Base-by-base conservation (phyloP, 768 basidiomycete species). In the Dioszegia hungarica region DNA sequence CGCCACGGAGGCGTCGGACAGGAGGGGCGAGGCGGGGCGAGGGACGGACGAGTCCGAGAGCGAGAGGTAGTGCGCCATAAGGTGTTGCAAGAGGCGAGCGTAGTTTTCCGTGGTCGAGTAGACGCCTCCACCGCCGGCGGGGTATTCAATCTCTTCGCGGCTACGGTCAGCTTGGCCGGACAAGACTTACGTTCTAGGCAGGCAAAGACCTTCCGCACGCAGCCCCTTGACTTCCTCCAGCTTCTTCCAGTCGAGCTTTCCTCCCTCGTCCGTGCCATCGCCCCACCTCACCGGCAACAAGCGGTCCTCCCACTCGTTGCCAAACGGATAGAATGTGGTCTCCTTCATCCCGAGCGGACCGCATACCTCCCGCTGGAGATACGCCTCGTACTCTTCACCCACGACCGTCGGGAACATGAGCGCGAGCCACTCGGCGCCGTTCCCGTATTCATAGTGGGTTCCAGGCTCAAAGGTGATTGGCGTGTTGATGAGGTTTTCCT, bases 61-160 rank as follows among this genome's bases (percentile, higher is more conserved):
- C 11, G 59, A 54, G 28, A 61, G 59, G 46, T 66, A 48, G 22
- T 60, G 62, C 24, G 38, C 22, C 8, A 73, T 56, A 6, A 73
- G 44, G 28, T 66, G 58, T 45, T 63, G 67, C 2, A 73, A 63
- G 12, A 73, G 41, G 5, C 25, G 38, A 11, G 56, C 56, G 51
- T 69, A 73, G 55, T 70, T 63, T 25, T 34, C 31, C 15, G 61
- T 47, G 2, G 50, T 68, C 14, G 62, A 60, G 59, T 65, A 70
- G 15, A 73, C 55, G 2, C 72, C 72, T 5, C 72, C 72, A 5
- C 72, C 72, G 1, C 63, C 72, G 4, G 60, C 69, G 2, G 72
- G 72, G 48, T 73, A 70, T 38, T 71, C 69, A 33, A 73, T 69
- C 27, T 67, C 67, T 39, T 33, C 50, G 12, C 45, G 55, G 1